Evolutionary conservation across 257 asterid species (phyloP).

Genomic region (Perilla frutescens): DNA sequence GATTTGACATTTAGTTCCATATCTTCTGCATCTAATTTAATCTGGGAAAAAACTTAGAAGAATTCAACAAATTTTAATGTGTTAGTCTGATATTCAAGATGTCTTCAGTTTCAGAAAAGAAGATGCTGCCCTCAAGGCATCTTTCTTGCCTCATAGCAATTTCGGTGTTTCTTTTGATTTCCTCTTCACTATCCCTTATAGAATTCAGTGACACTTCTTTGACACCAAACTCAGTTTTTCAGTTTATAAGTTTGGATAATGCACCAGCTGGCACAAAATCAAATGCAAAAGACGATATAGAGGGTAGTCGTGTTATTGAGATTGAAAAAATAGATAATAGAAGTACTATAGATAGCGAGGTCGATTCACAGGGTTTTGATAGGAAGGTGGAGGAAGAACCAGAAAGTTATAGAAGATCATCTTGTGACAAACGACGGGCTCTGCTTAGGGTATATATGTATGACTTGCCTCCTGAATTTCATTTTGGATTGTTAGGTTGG

Average conservation of each 20-base stretch:
- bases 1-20: conserved; percentile 17
- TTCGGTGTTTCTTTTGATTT: conserved; percentile 58
- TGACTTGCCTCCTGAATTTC: conserved; percentile 76
- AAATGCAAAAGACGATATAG: conserved; percentile 14
- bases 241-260: conserved; percentile 29
- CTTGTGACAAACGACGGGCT: conserved; percentile 54
- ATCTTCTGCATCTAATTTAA: background rate
- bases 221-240: conserved; percentile 45
- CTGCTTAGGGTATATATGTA: conserved; percentile 76
- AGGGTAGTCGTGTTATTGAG: conserved; percentile 26
- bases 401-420: conserved; percentile 18
- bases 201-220: conserved; percentile 49
- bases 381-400: conserved; percentile 26
- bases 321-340: conserved; percentile 28
- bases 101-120: conserved; percentile 58
- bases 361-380: conserved; percentile 18
- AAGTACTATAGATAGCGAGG: conserved; percentile 24
- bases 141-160: conserved; percentile 59
- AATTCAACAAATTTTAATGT: background rate
- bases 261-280: conserved; percentile 41
- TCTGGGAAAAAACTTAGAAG: background rate
- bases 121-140: conserved; percentile 54
- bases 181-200: conserved; percentile 58
- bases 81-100: conserved; percentile 27
- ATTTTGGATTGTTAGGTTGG: conserved; percentile 81